These are phyloP conservation scores for Hypsizygus marmoreus DNA, from an alignment of 768 basidiomycete species.

Conservation along the genomic window DNA sequence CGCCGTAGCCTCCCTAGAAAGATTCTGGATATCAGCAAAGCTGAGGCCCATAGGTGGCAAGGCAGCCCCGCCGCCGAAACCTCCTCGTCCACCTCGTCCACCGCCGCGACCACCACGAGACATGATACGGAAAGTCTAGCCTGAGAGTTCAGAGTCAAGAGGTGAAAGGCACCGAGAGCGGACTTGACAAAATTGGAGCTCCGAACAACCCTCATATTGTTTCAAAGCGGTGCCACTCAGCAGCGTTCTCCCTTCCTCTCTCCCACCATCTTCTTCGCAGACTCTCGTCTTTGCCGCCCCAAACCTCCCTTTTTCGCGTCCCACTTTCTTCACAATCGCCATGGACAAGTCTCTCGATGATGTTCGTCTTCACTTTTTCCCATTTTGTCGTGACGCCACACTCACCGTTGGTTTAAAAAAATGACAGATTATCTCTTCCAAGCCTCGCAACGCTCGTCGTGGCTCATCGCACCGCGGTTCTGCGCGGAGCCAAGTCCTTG, in stretches of 20 bases:
- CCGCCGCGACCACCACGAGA: constrained; percentile 44
- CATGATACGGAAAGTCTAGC: constrained; percentile 25
- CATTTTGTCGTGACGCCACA: constrained; percentile 23
- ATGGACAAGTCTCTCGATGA: constrained; percentile 90
- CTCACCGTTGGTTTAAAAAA: constrained; percentile 21
- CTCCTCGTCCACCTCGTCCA: constrained; percentile 58
- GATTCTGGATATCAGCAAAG: constrained; percentile 75
- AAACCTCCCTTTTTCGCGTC: constrained; percentile 18
- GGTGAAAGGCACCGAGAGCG: constrained; percentile 21
- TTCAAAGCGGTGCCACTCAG: constrained; percentile 18
- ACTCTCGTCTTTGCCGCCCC: constrained; percentile 28
- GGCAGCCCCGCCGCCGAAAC: constrained; percentile 51
- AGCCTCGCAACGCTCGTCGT: constrained; percentile 53
- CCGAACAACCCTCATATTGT: constrained; percentile 35
- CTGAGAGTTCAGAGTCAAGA: constrained; percentile 10
- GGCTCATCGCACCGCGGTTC: constrained; percentile 43
- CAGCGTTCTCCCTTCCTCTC: constrained; percentile 15
- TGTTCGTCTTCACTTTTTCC: constrained; percentile 41
- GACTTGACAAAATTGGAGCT: constrained; percentile 39
- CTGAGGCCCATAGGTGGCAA: constrained; percentile 79
- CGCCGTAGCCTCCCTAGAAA: constrained; percentile 75
- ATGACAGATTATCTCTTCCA: constrained; percentile 66
- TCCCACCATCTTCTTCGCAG: constrained; percentile 27
- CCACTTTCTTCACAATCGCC: constrained; percentile 16
- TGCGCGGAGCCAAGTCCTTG: constrained; percentile 63